Base-by-base conservation (phyloP, 75 land plant species). In the Ceratopteris richardii region DNA sequence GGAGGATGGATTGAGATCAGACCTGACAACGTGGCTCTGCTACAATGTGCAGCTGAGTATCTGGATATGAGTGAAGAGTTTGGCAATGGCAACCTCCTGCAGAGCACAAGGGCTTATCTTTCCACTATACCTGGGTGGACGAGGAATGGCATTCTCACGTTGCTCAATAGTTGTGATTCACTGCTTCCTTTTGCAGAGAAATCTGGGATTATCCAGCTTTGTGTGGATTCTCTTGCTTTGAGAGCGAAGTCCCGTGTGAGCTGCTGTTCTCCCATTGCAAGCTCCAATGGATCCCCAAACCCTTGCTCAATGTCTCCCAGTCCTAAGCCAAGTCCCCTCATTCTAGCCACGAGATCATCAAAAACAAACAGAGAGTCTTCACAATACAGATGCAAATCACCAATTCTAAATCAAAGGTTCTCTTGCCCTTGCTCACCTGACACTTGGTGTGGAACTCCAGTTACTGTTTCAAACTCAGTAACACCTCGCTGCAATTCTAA, bases 1-100 rank as follows among this genome's bases (percentile, higher is more conserved):
- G 63, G 65, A 14, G 62, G 26, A 11, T 57, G 66, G 37, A 61
- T 76, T 10, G 31, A 56, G 0, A 70, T 87, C 60, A 63, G 66
- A 7, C 67, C 77, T 0, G 56, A 76, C 4, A 83, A 80, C 43
- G 74, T 83, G 31, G 65, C 71, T 20, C 44, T 75, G 27, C 77
- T 87, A 44, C 71, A 74, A 33, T 83, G 81, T 70, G 73, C 76
- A 37, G 81, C 83, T 13, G 60, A 75, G 16, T 75, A 66, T 62
- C 67, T 87, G 29, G 76, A 67, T 10, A 83, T 87, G 91, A 80
- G 67, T 17, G 90, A 82, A 61, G 62, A 64, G 62, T 25, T 48
- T 21, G 61, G 72, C 6, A 12, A 44, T 14, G 55, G 64, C 58
- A 83, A 80, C 54, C 66, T 87, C 42, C 16, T 83, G 28, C 51